Percentiles rank a stretch among this genome's conserved stretches.
phyloP scores from a whole-genome alignment of 257 asterid genomes.

The Primulina huaijiensis region DNA sequence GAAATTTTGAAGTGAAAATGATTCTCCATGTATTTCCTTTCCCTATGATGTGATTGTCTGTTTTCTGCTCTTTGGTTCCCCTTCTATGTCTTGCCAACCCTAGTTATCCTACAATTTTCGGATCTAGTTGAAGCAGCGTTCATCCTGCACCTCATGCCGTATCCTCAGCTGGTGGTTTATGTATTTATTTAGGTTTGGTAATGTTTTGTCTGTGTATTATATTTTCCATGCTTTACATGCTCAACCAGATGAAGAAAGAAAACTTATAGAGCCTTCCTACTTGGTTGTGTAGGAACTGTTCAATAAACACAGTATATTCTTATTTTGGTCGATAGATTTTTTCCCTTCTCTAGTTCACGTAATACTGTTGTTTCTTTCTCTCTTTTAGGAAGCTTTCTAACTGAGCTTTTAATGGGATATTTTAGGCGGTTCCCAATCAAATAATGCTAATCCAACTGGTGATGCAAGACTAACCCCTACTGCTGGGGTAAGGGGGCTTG shows the following conservation, averaged over 20 bases:
- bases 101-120: neutral
- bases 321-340: neutral
- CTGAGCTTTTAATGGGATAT: slow-evolving; percentile 15
- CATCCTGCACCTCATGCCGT: neutral
- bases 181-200: neutral
- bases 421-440: slow-evolving; percentile 43
- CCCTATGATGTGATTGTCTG: neutral
- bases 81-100: neutral
- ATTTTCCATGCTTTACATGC: neutral
- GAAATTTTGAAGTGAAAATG: neutral
- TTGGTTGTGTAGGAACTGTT: neutral
- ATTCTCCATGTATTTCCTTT: neutral
- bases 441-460: slow-evolving; percentile 33
- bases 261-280: neutral
- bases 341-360: neutral
- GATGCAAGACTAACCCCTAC: slow-evolving; percentile 32
- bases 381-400: neutral
- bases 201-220: neutral
- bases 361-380: neutral
- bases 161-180: neutral
- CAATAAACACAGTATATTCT: neutral
- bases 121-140: neutral
- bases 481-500: slow-evolving; percentile 46
- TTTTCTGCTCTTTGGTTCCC: neutral
- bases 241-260: neutral